Evolutionary conservation across 2,329 filamentous ascomycete species (phyloP), one percentile per base, ranked within the genome.

Genomic region (Penicillium sp.): DNA sequence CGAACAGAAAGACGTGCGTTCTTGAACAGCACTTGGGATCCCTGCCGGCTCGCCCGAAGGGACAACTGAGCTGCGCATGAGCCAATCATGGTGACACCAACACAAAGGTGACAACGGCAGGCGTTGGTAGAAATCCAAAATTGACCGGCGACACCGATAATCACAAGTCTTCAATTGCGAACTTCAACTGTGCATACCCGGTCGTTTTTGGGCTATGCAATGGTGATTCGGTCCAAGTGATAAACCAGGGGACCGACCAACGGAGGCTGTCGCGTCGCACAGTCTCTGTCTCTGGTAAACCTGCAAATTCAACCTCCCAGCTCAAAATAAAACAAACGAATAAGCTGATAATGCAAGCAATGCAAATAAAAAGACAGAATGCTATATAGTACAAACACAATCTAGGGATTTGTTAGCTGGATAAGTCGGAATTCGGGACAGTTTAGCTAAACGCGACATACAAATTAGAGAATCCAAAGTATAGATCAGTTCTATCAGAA

Each of bases 61-160:
- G 55, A 48, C 53, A 62, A 33, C 53, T 58, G 53, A 7, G 31
- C 36, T 44, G 45, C 55, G 25, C 45, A 45, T 49, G 49, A 41
- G 41, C 55, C 49, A 44, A 66, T 43, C 65, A 67, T 67, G 52
- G 52, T 61, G 53, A 27, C 45, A 60, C 51, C 54, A 33, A 45
- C 25, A 35, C 19, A 60, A 45, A 59, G 9, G 9, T 48, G 21
- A 59, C 38, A 48, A 44, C 45, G 31, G 39, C 47, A 44, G 47
- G 25, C 9, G 53, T 43, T 39, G n/a, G 19, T 23, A 35, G 19
- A 42, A 45, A 15, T n/a, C 5, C 45, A 19, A 38, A 45, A 38
- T 41, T n/a, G 25, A 36, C 4, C 9, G 21, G 35, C 21, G 23
- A 19, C 13, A 31, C 36, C 7, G 7, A 48, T 35, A 36, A 35